Percentiles rank a stretch among this genome's conserved stretches.
These are phyloP conservation scores for Sporothrix brunneoviolacea DNA, from an alignment of 2,329 filamentous ascomycete genomes.

Conservation along the genomic window DNA sequence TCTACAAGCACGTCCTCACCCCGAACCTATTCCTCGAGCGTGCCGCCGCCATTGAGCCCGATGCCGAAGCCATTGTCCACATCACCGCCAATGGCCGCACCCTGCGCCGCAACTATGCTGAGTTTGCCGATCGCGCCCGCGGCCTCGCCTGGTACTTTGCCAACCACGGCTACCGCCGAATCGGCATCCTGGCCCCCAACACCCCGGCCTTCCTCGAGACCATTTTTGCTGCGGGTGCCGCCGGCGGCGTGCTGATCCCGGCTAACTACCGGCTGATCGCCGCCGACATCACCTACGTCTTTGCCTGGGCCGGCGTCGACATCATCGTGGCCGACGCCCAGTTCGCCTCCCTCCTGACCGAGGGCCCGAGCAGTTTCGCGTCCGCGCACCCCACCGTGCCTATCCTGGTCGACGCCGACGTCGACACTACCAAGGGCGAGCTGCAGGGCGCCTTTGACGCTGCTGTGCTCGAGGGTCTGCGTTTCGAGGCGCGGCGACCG, in stretches of 20 bases:
- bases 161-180: slow-evolving; percentile 64
- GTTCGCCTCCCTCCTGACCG: slow-evolving; percentile 57
- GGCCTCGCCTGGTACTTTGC: slow-evolving; percentile 83
- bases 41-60: slow-evolving; percentile 79
- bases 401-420: slow-evolving; percentile 75
- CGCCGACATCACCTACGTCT: slow-evolving; percentile 86
- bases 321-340: slow-evolving; percentile 81
- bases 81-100: slow-evolving; percentile 69
- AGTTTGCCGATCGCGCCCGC: slow-evolving; percentile 77
- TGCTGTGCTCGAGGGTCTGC: slow-evolving; percentile 72
- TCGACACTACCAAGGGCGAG: slow-evolving; percentile 67
- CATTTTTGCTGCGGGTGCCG: slow-evolving; percentile 80
- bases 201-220: slow-evolving; percentile 90
- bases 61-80: slow-evolving; percentile 80
- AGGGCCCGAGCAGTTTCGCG: slow-evolving; percentile 47
- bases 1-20: slow-evolving; percentile 69
- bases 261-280: slow-evolving; percentile 61
- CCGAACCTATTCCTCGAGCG: slow-evolving; percentile 78
- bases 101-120: slow-evolving; percentile 69
- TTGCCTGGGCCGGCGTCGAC: slow-evolving; percentile 81
- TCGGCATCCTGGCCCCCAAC: slow-evolving; percentile 85
- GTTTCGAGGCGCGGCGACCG: slow-evolving; percentile 52
- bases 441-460: slow-evolving; percentile 75
- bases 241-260: slow-evolving; percentile 69
- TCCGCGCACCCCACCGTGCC: slow-evolving; percentile 55